Percentiles rank a stretch among this genome's conserved stretches.
phyloP scores from a whole-genome alignment of 371 early-diverging fungal genomes.

The Mortierella sp. region DNA sequence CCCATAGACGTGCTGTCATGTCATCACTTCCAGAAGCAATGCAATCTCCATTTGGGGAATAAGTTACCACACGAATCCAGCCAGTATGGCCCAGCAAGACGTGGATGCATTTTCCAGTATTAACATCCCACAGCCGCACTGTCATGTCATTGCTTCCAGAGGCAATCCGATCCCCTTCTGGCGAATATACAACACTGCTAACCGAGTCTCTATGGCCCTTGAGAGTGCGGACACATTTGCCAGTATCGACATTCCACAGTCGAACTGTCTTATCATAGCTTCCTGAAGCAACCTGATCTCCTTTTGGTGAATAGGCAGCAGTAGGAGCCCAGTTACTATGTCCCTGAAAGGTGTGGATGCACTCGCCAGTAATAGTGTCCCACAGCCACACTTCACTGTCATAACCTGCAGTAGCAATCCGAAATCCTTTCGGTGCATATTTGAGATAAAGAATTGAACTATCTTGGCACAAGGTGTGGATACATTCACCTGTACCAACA shows the following conservation, averaged over 20 bases:
- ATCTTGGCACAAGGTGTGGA: neutral
- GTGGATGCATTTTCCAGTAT: neutral
- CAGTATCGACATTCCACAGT: neutral
- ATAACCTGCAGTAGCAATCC: neutral
- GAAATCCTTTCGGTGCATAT: neutral
- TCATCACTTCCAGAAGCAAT: neutral
- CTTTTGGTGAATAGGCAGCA: neutral
- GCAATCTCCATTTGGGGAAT: neutral
- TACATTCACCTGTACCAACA: slow-evolving; percentile 1
- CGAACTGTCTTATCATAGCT: neutral
- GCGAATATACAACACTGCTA: neutral
- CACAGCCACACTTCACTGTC: neutral
- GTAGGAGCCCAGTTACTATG: neutral
- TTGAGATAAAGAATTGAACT: neutral
- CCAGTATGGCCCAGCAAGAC: neutral
- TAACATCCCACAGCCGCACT: neutral
- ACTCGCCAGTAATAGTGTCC: neutral
- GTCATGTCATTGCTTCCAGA: neutral
- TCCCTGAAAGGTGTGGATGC: neutral
- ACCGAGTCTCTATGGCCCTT: neutral
- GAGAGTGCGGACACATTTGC: neutral
- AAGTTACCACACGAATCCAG: neutral
- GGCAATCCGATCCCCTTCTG: neutral
- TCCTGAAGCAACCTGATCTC: neutral
- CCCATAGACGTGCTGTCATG: neutral